These are phyloP conservation scores for Candida stauntonica DNA, from an alignment of 805 yeast species.

Conservation along the genomic window DNA sequence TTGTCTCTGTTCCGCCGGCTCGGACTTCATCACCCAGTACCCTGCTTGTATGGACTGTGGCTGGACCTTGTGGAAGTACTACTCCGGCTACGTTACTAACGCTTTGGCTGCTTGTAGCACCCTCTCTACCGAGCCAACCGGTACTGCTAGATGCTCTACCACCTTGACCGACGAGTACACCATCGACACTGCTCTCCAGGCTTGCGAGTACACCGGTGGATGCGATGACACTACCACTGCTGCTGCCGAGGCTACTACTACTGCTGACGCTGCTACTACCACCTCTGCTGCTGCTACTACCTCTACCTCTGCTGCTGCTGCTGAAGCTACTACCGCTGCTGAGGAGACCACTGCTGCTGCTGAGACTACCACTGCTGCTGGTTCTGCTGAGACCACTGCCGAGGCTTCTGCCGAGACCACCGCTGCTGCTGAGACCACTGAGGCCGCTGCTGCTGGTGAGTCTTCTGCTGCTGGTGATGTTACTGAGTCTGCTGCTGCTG, in stretches of 20 bases:
- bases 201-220: constrained; percentile 35
- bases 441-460: not conserved
- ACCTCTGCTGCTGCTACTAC: constrained; percentile 16
- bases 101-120: constrained; percentile 27
- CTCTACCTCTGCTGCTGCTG: constrained; percentile 3
- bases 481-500: not conserved
- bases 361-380: constrained; percentile 12
- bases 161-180: constrained; percentile 17
- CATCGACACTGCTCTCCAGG: constrained; percentile 13
- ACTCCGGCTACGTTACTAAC: constrained; percentile 25
- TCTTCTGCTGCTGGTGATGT: not conserved
- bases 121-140: constrained; percentile 30
- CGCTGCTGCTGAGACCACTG: constrained; percentile 1
- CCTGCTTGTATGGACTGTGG: constrained; percentile 33
- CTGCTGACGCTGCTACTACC: constrained; percentile 17
- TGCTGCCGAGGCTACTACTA: constrained; percentile 11
- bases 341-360: constrained; percentile 16
- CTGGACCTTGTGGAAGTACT: constrained; percentile 33
- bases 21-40: constrained; percentile 24
- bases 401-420: not conserved
- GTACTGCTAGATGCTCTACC: constrained; percentile 27
- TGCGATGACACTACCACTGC: constrained; percentile 20
- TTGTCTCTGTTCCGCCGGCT: constrained; percentile 20
- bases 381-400: constrained; percentile 12
- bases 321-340: constrained; percentile 3